These are phyloP conservation scores for Trematosphaeria pertusa DNA, from an alignment of 2,329 filamentous ascomycete species.

Conservation along the genomic window DNA sequence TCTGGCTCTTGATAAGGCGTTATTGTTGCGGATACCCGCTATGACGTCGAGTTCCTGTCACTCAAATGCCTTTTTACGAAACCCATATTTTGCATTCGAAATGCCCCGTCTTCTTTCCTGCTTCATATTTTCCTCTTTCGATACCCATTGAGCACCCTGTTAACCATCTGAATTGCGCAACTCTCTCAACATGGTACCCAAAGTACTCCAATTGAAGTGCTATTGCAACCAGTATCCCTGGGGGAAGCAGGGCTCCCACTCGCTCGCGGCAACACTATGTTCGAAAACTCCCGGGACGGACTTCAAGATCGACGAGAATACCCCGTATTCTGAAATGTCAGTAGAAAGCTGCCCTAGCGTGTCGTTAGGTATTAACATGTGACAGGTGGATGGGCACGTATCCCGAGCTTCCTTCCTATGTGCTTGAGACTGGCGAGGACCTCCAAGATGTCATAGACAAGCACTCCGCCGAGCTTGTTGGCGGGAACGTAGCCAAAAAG, in stretches of 20 bases:
- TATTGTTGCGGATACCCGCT: constrained; percentile 25
- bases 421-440: constrained; percentile 67
- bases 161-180: no score
- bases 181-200: constrained; percentile 53
- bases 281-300: constrained; percentile 67
- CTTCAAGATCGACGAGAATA: constrained; percentile 69
- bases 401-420: constrained; percentile 70
- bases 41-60: constrained; percentile 42
- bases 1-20: not conserved
- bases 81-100: constrained; percentile 6
- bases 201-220: constrained; percentile 62
- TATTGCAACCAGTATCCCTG: constrained; percentile 70
- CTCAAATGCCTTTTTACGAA: constrained; percentile 14
- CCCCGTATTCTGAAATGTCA: constrained; percentile 68
- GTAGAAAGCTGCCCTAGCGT: no score
- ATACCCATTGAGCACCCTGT: no score
- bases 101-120: not conserved
- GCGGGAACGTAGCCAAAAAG: constrained; percentile 65
- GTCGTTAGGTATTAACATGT: constrained; percentile 23
- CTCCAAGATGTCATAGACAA: constrained; percentile 69
- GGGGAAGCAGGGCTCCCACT: constrained; percentile 72
- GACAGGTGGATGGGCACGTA: constrained; percentile 76
- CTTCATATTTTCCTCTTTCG: no score
- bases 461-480: constrained; percentile 68
- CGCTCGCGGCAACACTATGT: constrained; percentile 70